phyloP scores from a whole-genome alignment of 2,329 filamentous ascomycete species.

The Harringtonia lauricola region DNA sequence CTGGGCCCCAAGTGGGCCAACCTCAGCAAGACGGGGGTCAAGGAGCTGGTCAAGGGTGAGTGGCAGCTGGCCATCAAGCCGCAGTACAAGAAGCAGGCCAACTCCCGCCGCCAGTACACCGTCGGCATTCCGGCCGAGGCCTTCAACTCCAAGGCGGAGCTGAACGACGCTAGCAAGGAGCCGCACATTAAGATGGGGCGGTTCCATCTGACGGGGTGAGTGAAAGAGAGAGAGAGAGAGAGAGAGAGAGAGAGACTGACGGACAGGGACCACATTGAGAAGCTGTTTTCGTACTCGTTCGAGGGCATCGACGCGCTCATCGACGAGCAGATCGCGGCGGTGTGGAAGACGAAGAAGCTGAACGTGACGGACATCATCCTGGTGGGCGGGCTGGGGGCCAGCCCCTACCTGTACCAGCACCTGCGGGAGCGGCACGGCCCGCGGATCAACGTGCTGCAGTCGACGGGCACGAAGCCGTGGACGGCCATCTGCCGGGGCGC shows the following conservation, averaged over 20 bases:
- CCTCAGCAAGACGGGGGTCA: slow-evolving; percentile 28
- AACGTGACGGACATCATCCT: slow-evolving; percentile 27
- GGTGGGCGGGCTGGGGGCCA: slow-evolving; percentile 37
- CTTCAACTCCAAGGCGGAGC: slow-evolving; percentile 4
- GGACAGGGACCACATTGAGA: slow-evolving; percentile 19
- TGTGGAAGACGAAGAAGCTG: slow-evolving; percentile 2
- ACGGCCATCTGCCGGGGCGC: slow-evolving; percentile 39
- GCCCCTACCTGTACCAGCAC: slow-evolving; percentile 31
- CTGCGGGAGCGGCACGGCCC: slow-evolving; percentile 24
- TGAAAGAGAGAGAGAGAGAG: too few species aligned
- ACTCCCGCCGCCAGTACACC: slow-evolving; percentile 4
- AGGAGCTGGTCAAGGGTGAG: slow-evolving; percentile 31
- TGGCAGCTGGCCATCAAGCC: slow-evolving; percentile 25
- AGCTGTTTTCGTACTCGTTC: slow-evolving; percentile 22
- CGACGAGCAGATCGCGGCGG: slow-evolving; percentile 6
- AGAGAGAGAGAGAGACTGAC: too few species aligned
- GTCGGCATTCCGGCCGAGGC: slow-evolving; percentile 9
- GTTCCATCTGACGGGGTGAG: slow-evolving; percentile 17
- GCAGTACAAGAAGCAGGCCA: slow-evolving; percentile 21
- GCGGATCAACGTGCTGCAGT: slow-evolving; percentile 35
- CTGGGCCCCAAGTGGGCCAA: slow-evolving; percentile 33
- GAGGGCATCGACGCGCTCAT: slow-evolving; percentile 33
- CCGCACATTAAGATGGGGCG: slow-evolving; percentile 7
- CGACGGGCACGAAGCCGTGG: slow-evolving; percentile 24
- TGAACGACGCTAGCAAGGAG: slow-evolving; percentile 6